Percentiles rank a stretch among this genome's conserved stretches.
Conservation (phyloP, 1,139 yeast genomes). For the Lodderomyces theae region DNA sequence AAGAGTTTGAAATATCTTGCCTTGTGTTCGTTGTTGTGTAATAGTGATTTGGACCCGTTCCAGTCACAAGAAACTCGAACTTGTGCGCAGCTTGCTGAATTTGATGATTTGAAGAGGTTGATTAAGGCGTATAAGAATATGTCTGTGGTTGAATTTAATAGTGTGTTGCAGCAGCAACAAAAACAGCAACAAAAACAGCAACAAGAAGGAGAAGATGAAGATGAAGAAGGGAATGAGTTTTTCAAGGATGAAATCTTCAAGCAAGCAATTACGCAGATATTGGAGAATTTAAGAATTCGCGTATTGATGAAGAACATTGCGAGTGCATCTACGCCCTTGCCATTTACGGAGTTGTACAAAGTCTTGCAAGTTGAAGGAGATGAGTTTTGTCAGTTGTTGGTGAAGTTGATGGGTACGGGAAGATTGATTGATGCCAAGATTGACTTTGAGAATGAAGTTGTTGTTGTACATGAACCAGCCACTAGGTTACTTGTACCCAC, state of each 20-base stretch:
- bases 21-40: constrained; percentile 61
- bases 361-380: constrained; percentile 22
- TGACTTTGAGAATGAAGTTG: constrained; percentile 39
- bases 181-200: no score
- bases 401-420: constrained; percentile 45
- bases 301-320: constrained; percentile 26
- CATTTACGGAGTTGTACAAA: constrained; percentile 18
- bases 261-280: constrained; percentile 25
- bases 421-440: constrained; percentile 41
- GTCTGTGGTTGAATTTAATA: constrained; percentile 23
- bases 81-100: constrained; percentile 38
- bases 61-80: constrained; percentile 57
- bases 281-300: constrained; percentile 31
- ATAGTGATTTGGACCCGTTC: constrained; percentile 66
- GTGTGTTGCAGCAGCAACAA: constrained; percentile 10
- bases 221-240: constrained; percentile 22
- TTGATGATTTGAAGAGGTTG: constrained; percentile 26
- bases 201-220: no score
- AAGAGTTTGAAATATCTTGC: constrained; percentile 61
- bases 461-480: constrained; percentile 18
- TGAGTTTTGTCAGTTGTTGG: constrained; percentile 37
- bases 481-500: constrained; percentile 13
- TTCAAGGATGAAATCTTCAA: constrained; percentile 31
- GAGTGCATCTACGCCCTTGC: constrained; percentile 20
- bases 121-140: constrained; percentile 27